Evolutionary conservation across 1,139 yeast species (phyloP).

Genomic region (Hansenula lynferdii): DNA sequence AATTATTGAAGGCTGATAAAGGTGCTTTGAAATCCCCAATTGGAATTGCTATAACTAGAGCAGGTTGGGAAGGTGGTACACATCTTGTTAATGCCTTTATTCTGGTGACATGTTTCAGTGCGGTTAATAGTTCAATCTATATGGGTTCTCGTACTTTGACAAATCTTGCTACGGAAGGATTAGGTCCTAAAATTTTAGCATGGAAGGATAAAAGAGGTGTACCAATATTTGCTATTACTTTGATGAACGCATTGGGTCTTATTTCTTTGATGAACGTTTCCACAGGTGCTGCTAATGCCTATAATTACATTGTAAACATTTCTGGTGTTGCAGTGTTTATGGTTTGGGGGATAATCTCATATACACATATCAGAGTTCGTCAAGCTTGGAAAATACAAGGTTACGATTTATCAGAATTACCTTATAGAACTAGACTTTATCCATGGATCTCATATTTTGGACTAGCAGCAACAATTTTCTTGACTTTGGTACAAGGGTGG

Average conservation of each 20-base stretch:
- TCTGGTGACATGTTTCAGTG: constrained; percentile 49
- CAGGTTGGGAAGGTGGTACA: constrained; percentile 34
- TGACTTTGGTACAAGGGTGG: constrained; percentile 23
- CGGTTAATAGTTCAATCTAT: constrained; percentile 53
- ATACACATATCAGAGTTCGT: constrained; percentile 74
- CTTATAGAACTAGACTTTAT: constrained; percentile 5
- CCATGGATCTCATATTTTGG: constrained; percentile 14
- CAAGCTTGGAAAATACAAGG: constrained; percentile 60
- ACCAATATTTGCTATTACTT: constrained; percentile 40
- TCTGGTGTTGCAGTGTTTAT: constrained; percentile 79
- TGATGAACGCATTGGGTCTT: constrained; percentile 42
- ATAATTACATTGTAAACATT: constrained; percentile 73
- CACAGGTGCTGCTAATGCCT: constrained; percentile 52
- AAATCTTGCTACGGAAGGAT: constrained; percentile 50
- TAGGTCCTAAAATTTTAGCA: constrained; percentile 52
- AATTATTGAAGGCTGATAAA: constrained; percentile 21
- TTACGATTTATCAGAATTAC: constrained; percentile 3
- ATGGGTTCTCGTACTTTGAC: constrained; percentile 54
- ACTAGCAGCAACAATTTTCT: constrained; percentile 13
- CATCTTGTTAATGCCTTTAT: constrained; percentile 37
- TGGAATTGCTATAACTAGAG: constrained; percentile 57
- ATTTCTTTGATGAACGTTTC: constrained; percentile 42
- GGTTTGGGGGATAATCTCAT: constrained; percentile 75
- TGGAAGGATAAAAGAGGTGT: constrained; percentile 52
- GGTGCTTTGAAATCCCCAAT: constrained; percentile 63